phyloP scores from a whole-genome alignment of 2,329 filamentous ascomycete species.

The Hypoxylon sp. region DNA sequence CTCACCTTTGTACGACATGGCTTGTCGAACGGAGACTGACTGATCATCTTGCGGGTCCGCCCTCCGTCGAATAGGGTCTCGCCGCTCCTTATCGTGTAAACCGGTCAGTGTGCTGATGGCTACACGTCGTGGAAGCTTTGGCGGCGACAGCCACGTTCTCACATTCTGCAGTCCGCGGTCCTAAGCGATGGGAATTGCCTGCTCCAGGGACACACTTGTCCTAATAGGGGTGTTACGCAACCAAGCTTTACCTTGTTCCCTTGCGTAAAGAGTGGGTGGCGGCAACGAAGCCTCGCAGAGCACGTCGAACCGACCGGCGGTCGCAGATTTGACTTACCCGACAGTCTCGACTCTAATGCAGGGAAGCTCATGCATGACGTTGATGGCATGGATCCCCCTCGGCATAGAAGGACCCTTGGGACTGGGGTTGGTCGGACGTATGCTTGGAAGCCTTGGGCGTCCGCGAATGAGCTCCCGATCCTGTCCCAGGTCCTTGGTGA shows the following conservation, averaged over 20 bases:
- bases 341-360: constrained; percentile 35
- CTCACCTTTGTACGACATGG: constrained; percentile 31
- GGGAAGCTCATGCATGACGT: constrained; percentile 38
- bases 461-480: constrained; percentile 32
- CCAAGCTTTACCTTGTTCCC: constrained; percentile 18
- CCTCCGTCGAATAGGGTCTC: constrained; percentile 31
- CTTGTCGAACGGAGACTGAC: constrained; percentile 15
- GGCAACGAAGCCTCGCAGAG: constrained; percentile 13
- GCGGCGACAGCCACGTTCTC: constrained; percentile 15
- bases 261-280: constrained; percentile 32
- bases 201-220: constrained; percentile 13
- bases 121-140: constrained; percentile 18
- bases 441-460: constrained; percentile 25
- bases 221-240: constrained; percentile 20
- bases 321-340: constrained; percentile 27
- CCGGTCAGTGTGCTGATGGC: constrained; percentile 32
- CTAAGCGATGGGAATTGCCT: constrained; percentile 13
- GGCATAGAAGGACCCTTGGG: constrained; percentile 17
- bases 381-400: constrained; percentile 33
- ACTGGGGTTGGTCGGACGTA: constrained; percentile 19
- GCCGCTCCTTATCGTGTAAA: constrained; percentile 34
- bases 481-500: constrained; percentile 28
- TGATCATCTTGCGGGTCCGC: constrained; percentile 29
- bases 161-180: constrained; percentile 21
- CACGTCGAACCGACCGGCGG: constrained; percentile 22